Evolutionary conservation across 1,139 yeast genomes (phyloP).

Genomic region (Blastobotrys proliferans): DNA sequence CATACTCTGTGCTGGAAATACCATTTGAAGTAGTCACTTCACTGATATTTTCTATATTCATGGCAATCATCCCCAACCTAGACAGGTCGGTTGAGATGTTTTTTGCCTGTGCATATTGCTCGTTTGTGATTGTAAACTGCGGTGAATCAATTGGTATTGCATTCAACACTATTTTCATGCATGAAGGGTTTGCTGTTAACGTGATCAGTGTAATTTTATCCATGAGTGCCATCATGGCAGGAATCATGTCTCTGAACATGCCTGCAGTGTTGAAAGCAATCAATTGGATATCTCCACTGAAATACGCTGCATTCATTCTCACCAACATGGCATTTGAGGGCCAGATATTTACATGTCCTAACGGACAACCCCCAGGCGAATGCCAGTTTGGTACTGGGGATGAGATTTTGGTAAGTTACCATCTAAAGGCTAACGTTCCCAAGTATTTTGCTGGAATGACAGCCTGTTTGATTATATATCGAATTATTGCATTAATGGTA

Average conservation of each 20-base stretch:
- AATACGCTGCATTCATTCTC: slow-evolving; percentile 58
- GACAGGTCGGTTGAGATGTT: slow-evolving; percentile 67
- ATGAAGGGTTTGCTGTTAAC: slow-evolving; percentile 77
- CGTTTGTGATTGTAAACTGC: slow-evolving; percentile 57
- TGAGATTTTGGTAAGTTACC: slow-evolving; percentile 46
- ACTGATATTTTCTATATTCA: slow-evolving; percentile 53
- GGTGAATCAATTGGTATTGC: slow-evolving; percentile 83
- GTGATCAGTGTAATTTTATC: slow-evolving; percentile 59
- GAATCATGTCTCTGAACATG: slow-evolving; percentile 76
- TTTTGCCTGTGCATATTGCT: slow-evolving; percentile 57
- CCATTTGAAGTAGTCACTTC: slow-evolving; percentile 67
- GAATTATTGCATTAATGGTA: slow-evolving; percentile 35
- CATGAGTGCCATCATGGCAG: slow-evolving; percentile 78
- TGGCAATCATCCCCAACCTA: slow-evolving; percentile 67
- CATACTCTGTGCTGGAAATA: slow-evolving; percentile 65
- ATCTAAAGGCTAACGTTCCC: slow-evolving; percentile 36
- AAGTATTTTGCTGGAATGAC: slow-evolving; percentile 35
- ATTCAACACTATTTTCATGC: slow-evolving; percentile 67
- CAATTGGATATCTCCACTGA: slow-evolving; percentile 71
- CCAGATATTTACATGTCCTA: slow-evolving; percentile 40
- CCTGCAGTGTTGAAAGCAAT: slow-evolving; percentile 63
- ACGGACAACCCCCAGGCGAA: not conserved
- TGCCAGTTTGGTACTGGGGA: slow-evolving; percentile 49
- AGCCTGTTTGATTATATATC: slow-evolving; percentile 35
- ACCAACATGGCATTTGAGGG: slow-evolving; percentile 47